Evolutionary conservation across 1,284 basidiomycete species (phyloP), one percentile per base, ranked within the genome.

Genomic region (Moesziomyces sp.): DNA sequence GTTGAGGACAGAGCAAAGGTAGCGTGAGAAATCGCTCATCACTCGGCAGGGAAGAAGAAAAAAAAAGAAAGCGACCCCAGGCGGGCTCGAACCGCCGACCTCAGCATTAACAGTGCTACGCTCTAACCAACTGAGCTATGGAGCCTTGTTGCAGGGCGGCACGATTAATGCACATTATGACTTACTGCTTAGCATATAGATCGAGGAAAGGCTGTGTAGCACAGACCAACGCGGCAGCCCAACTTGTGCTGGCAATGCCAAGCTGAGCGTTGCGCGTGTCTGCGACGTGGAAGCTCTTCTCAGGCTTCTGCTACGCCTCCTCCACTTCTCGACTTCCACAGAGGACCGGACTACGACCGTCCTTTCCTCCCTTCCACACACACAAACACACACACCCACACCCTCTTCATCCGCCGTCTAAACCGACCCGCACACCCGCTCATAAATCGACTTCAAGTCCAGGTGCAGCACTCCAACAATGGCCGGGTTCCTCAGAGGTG

Each of bases 71-170:
- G 21, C 72, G 72, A 75, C 72, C 67, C 63, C 66, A 46, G 72
- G 68, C 73, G 68, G 73, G 73, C 64, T 75, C 68, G 73, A 75
- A 75, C 73, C 68, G 73, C 68, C 68, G 73, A 75, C 73, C 73
- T 75, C 64, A 67, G 68, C 68, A 75, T 75, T 75, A 75, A 75
- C 73, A 75, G 73, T 75, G 68, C 68, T 64, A 75, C 73, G 73
- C 73, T 75, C 73, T 75, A 75, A 71, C 73, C 73, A 75, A 75
- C 73, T 75, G 73, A 75, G 73, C 73, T 68, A 75, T 46, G 61
- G 65, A 64, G 70, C 26, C 63, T 13, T 14, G 19, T 19, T 30
- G 28, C 1, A 30, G 10, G 47, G 8, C 9, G 28, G n/a, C 3
- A 16, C 35, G 11, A 21, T 21, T 21, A 21, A 21, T 21, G 21